Conservation (phyloP, 176 grass and related monocot species). For the Oryza punctata region DNA sequence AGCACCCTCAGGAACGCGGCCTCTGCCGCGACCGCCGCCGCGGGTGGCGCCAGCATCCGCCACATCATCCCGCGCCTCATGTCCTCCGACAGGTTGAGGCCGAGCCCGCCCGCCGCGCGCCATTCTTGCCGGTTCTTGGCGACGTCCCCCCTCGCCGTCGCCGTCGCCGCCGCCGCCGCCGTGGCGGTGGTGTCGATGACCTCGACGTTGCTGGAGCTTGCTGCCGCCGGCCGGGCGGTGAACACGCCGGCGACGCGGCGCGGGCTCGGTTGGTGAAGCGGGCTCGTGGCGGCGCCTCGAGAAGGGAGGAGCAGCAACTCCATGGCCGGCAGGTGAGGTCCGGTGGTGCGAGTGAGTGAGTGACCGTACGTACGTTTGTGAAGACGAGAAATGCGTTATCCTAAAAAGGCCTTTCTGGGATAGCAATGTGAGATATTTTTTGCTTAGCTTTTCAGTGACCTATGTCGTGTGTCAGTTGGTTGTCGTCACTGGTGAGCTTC, state of each 20-base stretch:
- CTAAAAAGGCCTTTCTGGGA: not conserved
- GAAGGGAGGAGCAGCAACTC: conserved; percentile 40
- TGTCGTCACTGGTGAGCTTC: too few relatives aligned
- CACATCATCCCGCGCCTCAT: conserved; percentile 52
- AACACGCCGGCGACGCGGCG: not conserved
- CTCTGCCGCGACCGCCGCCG: conserved; percentile 37
- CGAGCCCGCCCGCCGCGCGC: conserved; percentile 26
- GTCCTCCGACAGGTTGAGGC: conserved; percentile 43
- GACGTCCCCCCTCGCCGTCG: not conserved
- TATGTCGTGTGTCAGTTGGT: too few relatives aligned
- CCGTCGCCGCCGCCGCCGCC: not conserved
- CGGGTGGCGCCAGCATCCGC: conserved; percentile 43
- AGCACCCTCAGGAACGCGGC: conserved; percentile 38
- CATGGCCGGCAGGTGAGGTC: conserved; percentile 7
- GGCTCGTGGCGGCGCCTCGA: not conserved
- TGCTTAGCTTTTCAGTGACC: not conserved
- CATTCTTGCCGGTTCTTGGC: not conserved
- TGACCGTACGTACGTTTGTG: not conserved
- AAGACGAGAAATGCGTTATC: conserved; percentile 44
- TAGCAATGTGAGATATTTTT: conserved; percentile 28
- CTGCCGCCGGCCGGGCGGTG: not conserved
- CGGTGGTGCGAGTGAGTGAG: not conserved
- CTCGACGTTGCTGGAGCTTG: conserved; percentile 49
- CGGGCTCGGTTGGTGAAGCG: not conserved
- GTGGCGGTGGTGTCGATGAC: conserved; percentile 6